Evolutionary conservation across 495 filamentous ascomycete species (phyloP), one percentile per base, ranked within the genome.

Genomic region (Diplogelasinospora grovesii): DNA sequence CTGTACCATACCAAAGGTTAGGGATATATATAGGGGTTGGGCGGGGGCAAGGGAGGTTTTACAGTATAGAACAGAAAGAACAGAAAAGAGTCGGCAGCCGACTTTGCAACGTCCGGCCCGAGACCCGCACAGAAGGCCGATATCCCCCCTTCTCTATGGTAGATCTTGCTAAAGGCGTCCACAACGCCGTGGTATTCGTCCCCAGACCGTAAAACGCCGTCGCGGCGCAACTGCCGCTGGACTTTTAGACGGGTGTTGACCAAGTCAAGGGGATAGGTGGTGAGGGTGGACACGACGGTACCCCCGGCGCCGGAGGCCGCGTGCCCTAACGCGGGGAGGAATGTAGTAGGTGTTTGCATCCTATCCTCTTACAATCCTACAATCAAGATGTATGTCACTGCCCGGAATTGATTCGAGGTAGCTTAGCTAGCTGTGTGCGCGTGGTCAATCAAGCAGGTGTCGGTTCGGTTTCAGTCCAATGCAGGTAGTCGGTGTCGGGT

Each of bases 321-420:
- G 68, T 95, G 90, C 14, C 86, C 86, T n/a, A 94, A 66, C 4
- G 86, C 83, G 37, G 88, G 85, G n/a, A 95, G 75, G 6, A 77
- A 47, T 34, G n/a, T n/a, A n/a, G n/a, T n/a, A n/a, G n/a, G n/a
- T n/a, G n/a, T n/a, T n/a, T n/a, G n/a, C n/a, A n/a, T n/a, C n/a
- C n/a, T n/a, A n/a, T n/a, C n/a, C n/a, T n/a, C n/a, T n/a, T n/a
- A n/a, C n/a, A n/a, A n/a, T n/a, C n/a, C n/a, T n/a, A n/a, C n/a
- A n/a, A n/a, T n/a, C n/a, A n/a, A n/a, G n/a, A n/a, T n/a, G n/a
- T n/a, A n/a, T n/a, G n/a, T n/a, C n/a, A n/a, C n/a, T n/a, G n/a
- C n/a, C n/a, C n/a, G n/a, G n/a, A n/a, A n/a, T n/a, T n/a, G n/a
- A n/a, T n/a, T n/a, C n/a, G n/a, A n/a, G n/a, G n/a, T n/a, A n/a